Conservation (phyloP, 1,284 basidiomycete genomes). For the Microbotryum violaceum region DNA sequence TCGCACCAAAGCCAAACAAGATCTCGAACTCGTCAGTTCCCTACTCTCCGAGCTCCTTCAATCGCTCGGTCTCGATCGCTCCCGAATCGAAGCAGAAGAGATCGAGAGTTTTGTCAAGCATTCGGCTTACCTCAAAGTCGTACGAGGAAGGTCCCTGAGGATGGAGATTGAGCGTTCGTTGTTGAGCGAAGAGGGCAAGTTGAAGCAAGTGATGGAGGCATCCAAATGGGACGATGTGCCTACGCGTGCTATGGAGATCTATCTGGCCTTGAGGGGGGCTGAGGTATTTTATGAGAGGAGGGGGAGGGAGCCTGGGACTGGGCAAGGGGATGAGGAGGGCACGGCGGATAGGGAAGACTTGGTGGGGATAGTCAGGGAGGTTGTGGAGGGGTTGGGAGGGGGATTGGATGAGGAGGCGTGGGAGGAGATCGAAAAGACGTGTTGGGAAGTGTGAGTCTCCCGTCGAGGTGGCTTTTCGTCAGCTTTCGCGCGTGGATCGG, state of each 20-base stretch:
- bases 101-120: slow-evolving; percentile 86
- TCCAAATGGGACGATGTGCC: slow-evolving; percentile 22
- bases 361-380: slow-evolving; percentile 14
- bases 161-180: slow-evolving; percentile 46
- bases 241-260: slow-evolving; percentile 26
- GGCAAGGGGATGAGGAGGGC: slow-evolving; percentile 25
- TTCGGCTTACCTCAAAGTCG: slow-evolving; percentile 67
- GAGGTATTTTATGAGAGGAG: slow-evolving; percentile 43
- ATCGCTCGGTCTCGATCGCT: slow-evolving; percentile 36
- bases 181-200: not conserved
- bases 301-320: slow-evolving; percentile 44
- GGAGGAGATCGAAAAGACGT: slow-evolving; percentile 55
- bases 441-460: slow-evolving; percentile 67
- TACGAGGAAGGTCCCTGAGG: slow-evolving; percentile 64
- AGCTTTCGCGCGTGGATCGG: slow-evolving; percentile 9
- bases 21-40: slow-evolving; percentile 47
- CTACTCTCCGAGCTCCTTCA: slow-evolving; percentile 39
- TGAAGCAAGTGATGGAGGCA: slow-evolving; percentile 53
- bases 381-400: slow-evolving; percentile 15
- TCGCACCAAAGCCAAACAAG: slow-evolving; percentile 60
- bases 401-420: slow-evolving; percentile 27
- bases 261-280: slow-evolving; percentile 45
- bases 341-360: slow-evolving; percentile 12
- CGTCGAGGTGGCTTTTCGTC: not conserved
- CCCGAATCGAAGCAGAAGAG: slow-evolving; percentile 46